Percentiles rank a stretch among this genome's conserved stretches.
Evolutionary conservation across 2,329 filamentous ascomycete genomes (phyloP).

Genomic region (Paecilomyces sp.): DNA sequence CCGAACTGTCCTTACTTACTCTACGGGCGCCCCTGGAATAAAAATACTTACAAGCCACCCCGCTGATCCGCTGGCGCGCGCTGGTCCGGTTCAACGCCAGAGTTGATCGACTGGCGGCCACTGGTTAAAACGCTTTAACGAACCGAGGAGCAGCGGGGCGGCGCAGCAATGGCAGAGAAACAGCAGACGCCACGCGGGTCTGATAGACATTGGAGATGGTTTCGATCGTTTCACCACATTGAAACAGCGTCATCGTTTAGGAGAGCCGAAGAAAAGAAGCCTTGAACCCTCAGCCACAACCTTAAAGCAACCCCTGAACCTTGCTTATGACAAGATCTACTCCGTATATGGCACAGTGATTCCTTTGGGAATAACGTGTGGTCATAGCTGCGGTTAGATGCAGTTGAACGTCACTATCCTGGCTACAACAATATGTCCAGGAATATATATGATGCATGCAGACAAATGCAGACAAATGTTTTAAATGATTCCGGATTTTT

Average conservation of each 20-base stretch:
- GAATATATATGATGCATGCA: neutral
- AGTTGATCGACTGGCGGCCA: neutral
- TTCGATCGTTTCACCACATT: neutral
- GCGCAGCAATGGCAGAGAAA: neutral
- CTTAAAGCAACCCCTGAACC: neutral
- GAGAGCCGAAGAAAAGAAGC: neutral
- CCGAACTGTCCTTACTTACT: neutral
- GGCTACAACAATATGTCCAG: neutral
- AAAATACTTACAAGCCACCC: neutral
- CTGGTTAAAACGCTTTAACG: neutral
- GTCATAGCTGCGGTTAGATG: neutral
- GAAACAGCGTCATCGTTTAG: neutral
- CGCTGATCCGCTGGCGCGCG: neutral
- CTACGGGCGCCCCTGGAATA: neutral
- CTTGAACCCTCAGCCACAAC: slow-evolving; percentile 2
- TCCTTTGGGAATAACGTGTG: neutral
- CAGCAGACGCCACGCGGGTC: neutral
- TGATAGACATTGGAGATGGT: neutral
- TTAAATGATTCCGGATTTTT: too few species aligned
- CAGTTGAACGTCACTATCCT: neutral
- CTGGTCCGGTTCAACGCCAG: neutral
- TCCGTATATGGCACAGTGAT: neutral
- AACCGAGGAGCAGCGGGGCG: neutral
- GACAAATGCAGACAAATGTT: neutral
- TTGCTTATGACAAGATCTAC: neutral